Evolutionary conservation across 1,139 yeast species (phyloP).

Genomic region (Sugiyamaella xylanicola): DNA sequence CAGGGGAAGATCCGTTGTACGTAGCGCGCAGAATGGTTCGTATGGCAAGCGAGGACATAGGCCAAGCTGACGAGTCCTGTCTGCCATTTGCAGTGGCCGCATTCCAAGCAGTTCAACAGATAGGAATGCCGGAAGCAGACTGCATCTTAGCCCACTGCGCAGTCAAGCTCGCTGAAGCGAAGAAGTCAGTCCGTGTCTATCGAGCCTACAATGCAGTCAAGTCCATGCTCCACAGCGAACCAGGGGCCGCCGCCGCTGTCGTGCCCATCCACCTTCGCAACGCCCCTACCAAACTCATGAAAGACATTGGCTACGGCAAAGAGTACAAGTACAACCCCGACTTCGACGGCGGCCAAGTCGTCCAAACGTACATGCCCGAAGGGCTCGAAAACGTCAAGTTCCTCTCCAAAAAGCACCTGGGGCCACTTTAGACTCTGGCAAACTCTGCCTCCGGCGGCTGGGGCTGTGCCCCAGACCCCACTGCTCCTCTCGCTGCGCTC

Average conservation of each 20-base stretch:
- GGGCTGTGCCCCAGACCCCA: slow-evolving; percentile 8
- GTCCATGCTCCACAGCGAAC: slow-evolving; percentile 56
- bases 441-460: slow-evolving; percentile 4
- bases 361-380: slow-evolving; percentile 55
- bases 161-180: slow-evolving; percentile 79
- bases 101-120: slow-evolving; percentile 81
- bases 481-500: slow-evolving; percentile 3
- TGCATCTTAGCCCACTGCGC: slow-evolving; percentile 89
- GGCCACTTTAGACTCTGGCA: slow-evolving; percentile 23
- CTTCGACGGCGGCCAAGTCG: slow-evolving; percentile 67
- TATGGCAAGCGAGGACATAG: slow-evolving; percentile 90
- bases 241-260: slow-evolving; percentile 54
- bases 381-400: slow-evolving; percentile 40
- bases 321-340: slow-evolving; percentile 88
- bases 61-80: slow-evolving; percentile 77
- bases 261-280: slow-evolving; percentile 70
- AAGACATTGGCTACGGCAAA: slow-evolving; percentile 80
- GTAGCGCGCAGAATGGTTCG: slow-evolving; percentile 91
- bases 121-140: slow-evolving; percentile 98
- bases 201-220: slow-evolving; percentile 74
- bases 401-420: slow-evolving; percentile 48
- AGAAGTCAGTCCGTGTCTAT: slow-evolving; percentile 82
- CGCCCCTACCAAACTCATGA: slow-evolving; percentile 92
- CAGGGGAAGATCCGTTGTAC: slow-evolving; percentile 93
- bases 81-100: slow-evolving; percentile 86